Evolutionary conservation across 2,329 filamentous ascomycete species (phyloP), one percentile per base, ranked within the genome.

Genomic region (Trichoderma atrobrunneum): DNA sequence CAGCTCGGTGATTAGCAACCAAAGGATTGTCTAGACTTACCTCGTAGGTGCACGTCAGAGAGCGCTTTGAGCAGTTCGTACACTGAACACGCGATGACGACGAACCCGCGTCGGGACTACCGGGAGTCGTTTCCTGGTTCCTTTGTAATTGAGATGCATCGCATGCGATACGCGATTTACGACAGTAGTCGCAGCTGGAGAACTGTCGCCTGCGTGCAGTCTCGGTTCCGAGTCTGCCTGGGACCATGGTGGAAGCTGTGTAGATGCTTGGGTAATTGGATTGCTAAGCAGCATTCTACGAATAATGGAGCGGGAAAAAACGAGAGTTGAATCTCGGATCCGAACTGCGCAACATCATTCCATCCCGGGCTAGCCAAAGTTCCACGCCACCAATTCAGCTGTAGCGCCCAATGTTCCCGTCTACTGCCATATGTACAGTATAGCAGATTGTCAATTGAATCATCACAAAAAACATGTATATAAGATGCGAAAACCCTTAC

Each of bases 141-240:
- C 30, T 24, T 34, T 68, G 65, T 43, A 68, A 21, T 21, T 59
- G 32, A 21, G 65, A 57, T 0, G 65, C 65, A 39, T 68, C 65
- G 26, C 65, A 68, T 68, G 65, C 65, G 12, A 68, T 68, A 18
- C 65, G 65, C 32, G 54, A 43, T 43, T 39, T 43, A 54, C 65
- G 65, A 26, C 65, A 68, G 54, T 43, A 34, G 16, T 68, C 65
- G 18, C 65, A 68, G 24, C 65, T 68, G 24, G 65, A 68, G 54
- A 30, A 68, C 6, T 68, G 65, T 5, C 65, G 54, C 18, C 65
- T 59, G 8, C 54, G 54, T n/a, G 54, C 24, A 24, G 51, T 8
- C 24, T 68, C 65, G 65, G 65, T 28, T 68, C 54, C 65, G 65
- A 16, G 7, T 6, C 6, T n/a, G 24, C 18, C 34, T 43, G 6